phyloP scores from a whole-genome alignment of 805 yeast species.

The Candida tallmaniae region DNA sequence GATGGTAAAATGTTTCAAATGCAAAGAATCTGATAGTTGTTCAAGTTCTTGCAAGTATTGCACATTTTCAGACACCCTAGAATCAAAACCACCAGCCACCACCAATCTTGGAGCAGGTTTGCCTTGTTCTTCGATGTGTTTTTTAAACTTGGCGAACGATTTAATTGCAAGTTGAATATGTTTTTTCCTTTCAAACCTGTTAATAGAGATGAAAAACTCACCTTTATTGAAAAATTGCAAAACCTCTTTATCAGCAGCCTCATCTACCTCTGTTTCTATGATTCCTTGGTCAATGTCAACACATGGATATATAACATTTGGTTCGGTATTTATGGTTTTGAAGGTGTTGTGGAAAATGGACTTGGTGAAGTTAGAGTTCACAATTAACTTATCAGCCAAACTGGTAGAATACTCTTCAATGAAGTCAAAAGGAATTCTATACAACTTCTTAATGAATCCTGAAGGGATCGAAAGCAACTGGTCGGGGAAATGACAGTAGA shows the following conservation, averaged over 20 bases:
- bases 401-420: constrained; percentile 79
- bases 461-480: constrained; percentile 61
- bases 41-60: constrained; percentile 62
- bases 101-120: constrained; percentile 46
- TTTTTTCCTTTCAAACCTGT: constrained; percentile 86
- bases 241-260: constrained; percentile 27
- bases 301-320: constrained; percentile 73
- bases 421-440: constrained; percentile 79
- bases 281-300: constrained; percentile 44
- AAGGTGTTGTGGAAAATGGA: constrained; percentile 66
- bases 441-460: constrained; percentile 52
- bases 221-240: constrained; percentile 28
- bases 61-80: constrained; percentile 69
- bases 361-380: constrained; percentile 82
- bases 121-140: constrained; percentile 19
- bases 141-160: constrained; percentile 49
- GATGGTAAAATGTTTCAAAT: constrained; percentile 44
- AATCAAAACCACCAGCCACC: constrained; percentile 90
- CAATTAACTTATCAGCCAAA: constrained; percentile 74
- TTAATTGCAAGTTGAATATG: constrained; percentile 73
- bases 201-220: constrained; percentile 64
- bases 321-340: constrained; percentile 32
- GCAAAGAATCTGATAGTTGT: constrained; percentile 39
- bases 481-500: constrained; percentile 97
- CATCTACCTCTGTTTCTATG: constrained; percentile 16